Conservation (phyloP, 2,329 filamentous ascomycete genomes). For the Cladophialophora chaetospira region DNA sequence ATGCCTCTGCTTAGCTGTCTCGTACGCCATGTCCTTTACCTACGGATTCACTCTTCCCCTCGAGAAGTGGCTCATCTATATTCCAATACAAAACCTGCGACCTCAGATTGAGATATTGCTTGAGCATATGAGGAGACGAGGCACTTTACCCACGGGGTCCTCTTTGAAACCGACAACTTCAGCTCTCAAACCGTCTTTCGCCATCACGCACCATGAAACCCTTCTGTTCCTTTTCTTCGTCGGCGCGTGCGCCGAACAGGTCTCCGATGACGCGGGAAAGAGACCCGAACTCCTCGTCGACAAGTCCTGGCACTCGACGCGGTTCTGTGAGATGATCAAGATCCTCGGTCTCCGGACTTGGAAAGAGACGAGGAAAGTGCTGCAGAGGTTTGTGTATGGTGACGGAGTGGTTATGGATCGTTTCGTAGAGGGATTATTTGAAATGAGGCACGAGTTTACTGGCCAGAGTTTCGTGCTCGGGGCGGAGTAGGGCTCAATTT, state of each 20-base stretch:
- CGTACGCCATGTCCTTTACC: constrained; percentile 11
- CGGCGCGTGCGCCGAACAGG: constrained; percentile 21
- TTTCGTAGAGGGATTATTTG: constrained; percentile 19
- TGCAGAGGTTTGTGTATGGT: constrained; percentile 14
- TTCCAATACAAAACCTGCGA: constrained; percentile 14
- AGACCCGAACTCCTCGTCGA: constrained; percentile 10
- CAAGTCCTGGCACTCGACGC: constrained; percentile 13
- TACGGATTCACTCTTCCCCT: constrained; percentile 6
- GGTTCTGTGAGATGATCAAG: constrained; percentile 11
- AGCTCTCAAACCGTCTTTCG: neutral
- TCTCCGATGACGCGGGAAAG: constrained; percentile 19
- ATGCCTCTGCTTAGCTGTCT: constrained; percentile 11
- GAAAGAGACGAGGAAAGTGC: constrained; percentile 12
- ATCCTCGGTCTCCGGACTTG: constrained; percentile 15
- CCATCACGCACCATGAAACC: constrained; percentile 14
- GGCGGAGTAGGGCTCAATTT: neutral
- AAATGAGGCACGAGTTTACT: neutral
- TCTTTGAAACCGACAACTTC: neutral
- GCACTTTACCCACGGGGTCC: neutral
- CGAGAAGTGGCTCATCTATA: constrained; percentile 14
- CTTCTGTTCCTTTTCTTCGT: constrained; percentile 23
- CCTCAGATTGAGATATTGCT: constrained; percentile 18
- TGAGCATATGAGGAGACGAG: constrained; percentile 11
- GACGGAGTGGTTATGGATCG: constrained; percentile 14
- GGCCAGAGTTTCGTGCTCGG: neutral